Evolutionary conservation across 345 rosid genomes (phyloP).

Genomic region (Brassica incana): DNA sequence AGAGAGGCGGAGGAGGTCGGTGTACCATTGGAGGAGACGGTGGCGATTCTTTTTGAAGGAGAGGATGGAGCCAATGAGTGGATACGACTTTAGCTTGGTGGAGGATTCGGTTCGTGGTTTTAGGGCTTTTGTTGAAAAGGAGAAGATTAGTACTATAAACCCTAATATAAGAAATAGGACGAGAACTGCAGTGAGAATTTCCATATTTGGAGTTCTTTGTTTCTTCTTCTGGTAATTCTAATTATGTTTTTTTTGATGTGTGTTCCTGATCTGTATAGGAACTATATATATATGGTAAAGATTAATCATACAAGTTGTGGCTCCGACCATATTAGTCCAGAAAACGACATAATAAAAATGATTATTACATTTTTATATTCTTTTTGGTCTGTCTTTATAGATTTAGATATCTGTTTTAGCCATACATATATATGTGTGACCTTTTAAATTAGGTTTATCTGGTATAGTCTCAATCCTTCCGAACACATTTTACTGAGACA

Average conservation of each 20-base stretch:
- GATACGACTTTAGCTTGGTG: slow-evolving; percentile 50
- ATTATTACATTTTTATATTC: background rate
- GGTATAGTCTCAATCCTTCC: background rate
- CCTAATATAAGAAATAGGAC: slow-evolving; percentile 12
- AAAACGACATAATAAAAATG: background rate
- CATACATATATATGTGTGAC: background rate
- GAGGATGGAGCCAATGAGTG: slow-evolving; percentile 64
- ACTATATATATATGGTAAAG: slow-evolving; percentile 10
- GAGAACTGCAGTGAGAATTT: slow-evolving; percentile 9
- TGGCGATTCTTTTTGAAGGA: slow-evolving; percentile 62
- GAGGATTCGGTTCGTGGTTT: background rate
- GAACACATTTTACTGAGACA: background rate
- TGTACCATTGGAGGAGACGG: slow-evolving; percentile 81
- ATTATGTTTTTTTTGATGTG: slow-evolving; percentile 7
- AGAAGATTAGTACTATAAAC: background rate
- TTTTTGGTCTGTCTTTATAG: background rate
- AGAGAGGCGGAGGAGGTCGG: slow-evolving; percentile 60
- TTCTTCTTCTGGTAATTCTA: slow-evolving; percentile 7
- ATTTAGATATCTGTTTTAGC: background rate
- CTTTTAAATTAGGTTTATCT: background rate
- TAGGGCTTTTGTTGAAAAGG: slow-evolving; percentile 16
- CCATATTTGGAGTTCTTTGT: slow-evolving; percentile 16
- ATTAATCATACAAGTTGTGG: background rate
- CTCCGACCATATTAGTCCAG: background rate
- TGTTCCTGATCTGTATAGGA: slow-evolving; percentile 15